Percentiles rank a stretch among this genome's conserved stretches.
phyloP scores from a whole-genome alignment of 352 stramenopile genomes.

The Pythium folliculosum region DNA sequence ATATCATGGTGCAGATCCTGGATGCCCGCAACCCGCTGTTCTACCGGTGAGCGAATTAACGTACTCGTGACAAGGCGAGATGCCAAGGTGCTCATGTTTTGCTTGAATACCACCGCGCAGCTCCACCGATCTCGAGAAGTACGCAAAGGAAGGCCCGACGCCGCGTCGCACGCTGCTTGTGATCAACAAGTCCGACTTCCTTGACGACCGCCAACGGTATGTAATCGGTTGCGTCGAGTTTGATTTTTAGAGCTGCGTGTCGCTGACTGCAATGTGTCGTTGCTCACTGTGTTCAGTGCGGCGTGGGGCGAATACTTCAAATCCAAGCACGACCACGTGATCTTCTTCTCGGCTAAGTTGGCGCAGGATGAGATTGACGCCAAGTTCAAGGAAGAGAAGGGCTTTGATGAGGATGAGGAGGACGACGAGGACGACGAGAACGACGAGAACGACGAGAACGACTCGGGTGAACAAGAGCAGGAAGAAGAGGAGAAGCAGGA shows the following conservation, averaged over 20 bases:
- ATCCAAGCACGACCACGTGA: conserved; percentile 86
- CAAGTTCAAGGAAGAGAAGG: conserved; percentile 61
- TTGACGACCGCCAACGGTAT: conserved; percentile 91
- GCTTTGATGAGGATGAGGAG: conserved; percentile 33
- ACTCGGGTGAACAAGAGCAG: conserved; percentile 13
- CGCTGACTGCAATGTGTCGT: not conserved
- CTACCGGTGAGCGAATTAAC: conserved; percentile 81
- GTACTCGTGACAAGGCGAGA: not conserved
- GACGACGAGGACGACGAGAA: conserved; percentile 38
- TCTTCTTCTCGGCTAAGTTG: conserved; percentile 98
- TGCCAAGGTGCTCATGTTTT: not conserved
- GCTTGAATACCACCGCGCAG: conserved; percentile 33
- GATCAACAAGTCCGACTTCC: conserved; percentile 99
- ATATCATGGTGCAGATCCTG: conserved; percentile 98
- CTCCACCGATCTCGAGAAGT: conserved; percentile 94
- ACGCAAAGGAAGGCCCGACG: conserved; percentile 92
- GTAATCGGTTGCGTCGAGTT: conserved; percentile 6
- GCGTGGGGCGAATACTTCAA: conserved; percentile 96
- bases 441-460: conserved; percentile 36
- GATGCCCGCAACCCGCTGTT: conserved; percentile 99
- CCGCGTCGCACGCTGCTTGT: conserved; percentile 94
- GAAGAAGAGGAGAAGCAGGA: conserved; percentile 2
- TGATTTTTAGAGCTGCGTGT: no score
- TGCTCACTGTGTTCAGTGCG: conserved; percentile 34
- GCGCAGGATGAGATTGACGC: conserved; percentile 92